phyloP scores from a whole-genome alignment of 2,329 filamentous ascomycete genomes.

The Paramyrothecium roridum region DNA sequence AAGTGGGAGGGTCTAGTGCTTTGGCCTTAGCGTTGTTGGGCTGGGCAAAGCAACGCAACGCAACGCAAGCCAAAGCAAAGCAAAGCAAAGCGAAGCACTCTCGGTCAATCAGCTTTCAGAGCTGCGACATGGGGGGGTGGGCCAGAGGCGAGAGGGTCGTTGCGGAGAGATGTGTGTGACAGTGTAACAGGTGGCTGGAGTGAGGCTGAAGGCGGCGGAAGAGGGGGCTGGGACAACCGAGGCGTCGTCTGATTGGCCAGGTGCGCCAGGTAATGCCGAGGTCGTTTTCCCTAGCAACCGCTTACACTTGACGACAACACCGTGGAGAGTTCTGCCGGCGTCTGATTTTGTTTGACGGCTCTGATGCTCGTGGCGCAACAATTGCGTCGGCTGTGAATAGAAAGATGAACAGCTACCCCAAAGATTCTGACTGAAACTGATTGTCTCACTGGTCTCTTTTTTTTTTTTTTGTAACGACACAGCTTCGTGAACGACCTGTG shows the following conservation, averaged over 20 bases:
- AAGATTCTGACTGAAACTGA: too few species aligned
- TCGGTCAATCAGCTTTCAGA: neutral
- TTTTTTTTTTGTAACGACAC: too few species aligned
- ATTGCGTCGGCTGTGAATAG: too few species aligned
- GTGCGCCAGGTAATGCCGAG: neutral
- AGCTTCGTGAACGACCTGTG: too few species aligned
- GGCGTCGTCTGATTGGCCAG: neutral
- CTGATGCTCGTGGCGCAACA: neutral
- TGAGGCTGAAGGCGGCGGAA: neutral
- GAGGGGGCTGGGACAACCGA: neutral
- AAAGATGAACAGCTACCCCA: too few species aligned
- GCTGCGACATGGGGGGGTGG: neutral
- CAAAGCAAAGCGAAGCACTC: too few species aligned
- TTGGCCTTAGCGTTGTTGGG: neutral
- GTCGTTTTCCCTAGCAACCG: conserved; percentile 1
- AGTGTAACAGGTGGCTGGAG: neutral
- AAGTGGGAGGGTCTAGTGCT: neutral
- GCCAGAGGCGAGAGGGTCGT: neutral
- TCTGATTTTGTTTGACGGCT: neutral
- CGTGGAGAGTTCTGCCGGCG: neutral
- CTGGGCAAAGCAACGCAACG: neutral
- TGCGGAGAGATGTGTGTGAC: neutral
- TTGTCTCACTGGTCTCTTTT: too few species aligned
- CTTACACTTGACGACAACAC: neutral
- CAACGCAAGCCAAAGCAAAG: too few species aligned